Evolutionary conservation across 306 rosid species (phyloP).

Genomic region (Senna siamea): DNA sequence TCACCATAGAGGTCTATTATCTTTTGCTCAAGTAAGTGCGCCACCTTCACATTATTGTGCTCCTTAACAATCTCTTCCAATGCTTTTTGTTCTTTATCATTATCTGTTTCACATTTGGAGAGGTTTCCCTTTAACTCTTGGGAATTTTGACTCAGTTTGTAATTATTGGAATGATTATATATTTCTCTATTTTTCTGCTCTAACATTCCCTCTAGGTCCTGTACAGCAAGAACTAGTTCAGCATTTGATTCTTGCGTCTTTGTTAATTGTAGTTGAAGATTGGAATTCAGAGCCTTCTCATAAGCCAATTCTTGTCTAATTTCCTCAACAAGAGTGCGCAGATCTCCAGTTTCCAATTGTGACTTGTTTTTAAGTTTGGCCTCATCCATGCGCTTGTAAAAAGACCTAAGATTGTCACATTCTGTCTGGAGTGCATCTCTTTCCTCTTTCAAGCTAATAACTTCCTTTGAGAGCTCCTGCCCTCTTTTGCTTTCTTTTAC

Average conservation of each 20-base stretch:
- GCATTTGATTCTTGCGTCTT: slow-evolving; percentile 86
- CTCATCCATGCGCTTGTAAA: slow-evolving; percentile 57
- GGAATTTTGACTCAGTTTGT: slow-evolving; percentile 41
- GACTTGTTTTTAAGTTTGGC: slow-evolving; percentile 53
- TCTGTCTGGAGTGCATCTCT: slow-evolving; percentile 68
- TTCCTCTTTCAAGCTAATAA: slow-evolving; percentile 80
- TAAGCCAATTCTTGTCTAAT: slow-evolving; percentile 73
- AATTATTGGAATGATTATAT: slow-evolving; percentile 41
- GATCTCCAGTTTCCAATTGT: slow-evolving; percentile 65
- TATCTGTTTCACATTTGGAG: slow-evolving; percentile 55
- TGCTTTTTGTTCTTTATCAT: slow-evolving; percentile 82
- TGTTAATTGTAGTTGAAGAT: slow-evolving; percentile 78
- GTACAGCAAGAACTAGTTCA: slow-evolving; percentile 79
- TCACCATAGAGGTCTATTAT: slow-evolving; percentile 74
- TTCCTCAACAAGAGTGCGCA: slow-evolving; percentile 70
- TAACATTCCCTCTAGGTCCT: slow-evolving; percentile 79
- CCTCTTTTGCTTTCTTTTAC: slow-evolving; percentile 93
- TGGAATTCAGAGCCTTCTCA: slow-evolving; percentile 79
- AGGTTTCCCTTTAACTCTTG: slow-evolving; percentile 44
- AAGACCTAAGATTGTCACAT: slow-evolving; percentile 66
- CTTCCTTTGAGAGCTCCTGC: slow-evolving; percentile 77
- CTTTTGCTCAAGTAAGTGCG: slow-evolving; percentile 70
- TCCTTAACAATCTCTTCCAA: slow-evolving; percentile 75
- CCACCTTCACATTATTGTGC: slow-evolving; percentile 60
- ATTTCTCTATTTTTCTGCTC: slow-evolving; percentile 67